Evolutionary conservation across 352 stramenopile genomes (phyloP), one percentile per base, ranked within the genome.

Genomic region (Phytophthora sojae): DNA sequence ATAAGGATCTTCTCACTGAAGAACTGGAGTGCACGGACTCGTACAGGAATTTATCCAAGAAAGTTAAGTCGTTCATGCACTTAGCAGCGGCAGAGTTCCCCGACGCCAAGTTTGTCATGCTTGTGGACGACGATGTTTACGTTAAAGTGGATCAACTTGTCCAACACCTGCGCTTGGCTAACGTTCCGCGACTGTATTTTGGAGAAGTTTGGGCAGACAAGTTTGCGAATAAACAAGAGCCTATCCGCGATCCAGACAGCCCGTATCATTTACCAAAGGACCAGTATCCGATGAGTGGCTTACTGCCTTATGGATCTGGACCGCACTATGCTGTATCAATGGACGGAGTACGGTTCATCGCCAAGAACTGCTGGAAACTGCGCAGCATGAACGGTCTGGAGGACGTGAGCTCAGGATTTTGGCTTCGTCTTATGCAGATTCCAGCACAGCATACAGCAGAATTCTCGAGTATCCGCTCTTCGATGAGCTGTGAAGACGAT

Each of bases 321-420:
- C 66, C 81, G 30, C 81, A 88, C 47, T 89, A 88, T 51, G n/a
- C 84, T 37, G 47, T 88, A 23, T 86, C 82, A n/a, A 75, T 79
- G 55, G 80, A 82, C 49, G 71, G 74, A 3, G 67, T 79, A 2
- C 59, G 79, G 6, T 89, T 85, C 30, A 83, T 90, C 19, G 64
- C 70, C 15, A 65, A 70, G 11, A 90, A 90, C 19, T 64, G 61
- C 9, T 73, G 63, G 67, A 69, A 37, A 4, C 50, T 86, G 30
- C 65, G 60, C 6, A 76, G 58, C 9, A 47, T 90, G 25, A 85
- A 83, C 14, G 64, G 60, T 1, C 63, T 94, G 0, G 86, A 94
- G 39, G 86, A 94, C 59, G 85, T 91, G 21, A 88, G 82, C 3
- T 71, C 90, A 4, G 83, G 77, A 0, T 64, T 90, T 8, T 94